A percentile compares a stretch with the other conserved stretches of the same genome.
Conservation (phyloP, 2,329 filamentous ascomycete genomes). For the Rosellinia necatrix region DNA sequence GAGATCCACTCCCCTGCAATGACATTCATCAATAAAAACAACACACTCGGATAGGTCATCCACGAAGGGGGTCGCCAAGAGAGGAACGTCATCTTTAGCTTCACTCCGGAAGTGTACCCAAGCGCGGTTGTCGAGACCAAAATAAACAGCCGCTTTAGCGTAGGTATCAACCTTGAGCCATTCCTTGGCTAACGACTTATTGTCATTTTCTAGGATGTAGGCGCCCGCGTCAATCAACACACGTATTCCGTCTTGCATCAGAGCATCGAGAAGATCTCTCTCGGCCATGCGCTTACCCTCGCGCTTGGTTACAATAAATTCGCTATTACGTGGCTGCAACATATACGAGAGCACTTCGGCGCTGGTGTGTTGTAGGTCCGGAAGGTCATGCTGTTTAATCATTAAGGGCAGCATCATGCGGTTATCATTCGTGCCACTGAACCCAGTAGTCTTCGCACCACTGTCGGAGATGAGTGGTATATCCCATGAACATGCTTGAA, state of each 20-base stretch:
- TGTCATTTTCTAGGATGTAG: constrained; percentile 66
- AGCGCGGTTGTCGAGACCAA: constrained; percentile 50
- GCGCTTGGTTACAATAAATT: constrained; percentile 46
- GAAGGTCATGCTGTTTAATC: constrained; percentile 64
- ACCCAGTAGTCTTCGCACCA: constrained; percentile 53
- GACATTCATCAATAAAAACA: constrained; percentile 61
- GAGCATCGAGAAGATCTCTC: constrained; percentile 46
- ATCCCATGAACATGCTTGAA: constrained; percentile 71
- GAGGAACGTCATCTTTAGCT: constrained; percentile 42
- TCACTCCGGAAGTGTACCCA: constrained; percentile 47
- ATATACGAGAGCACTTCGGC: constrained; percentile 65
- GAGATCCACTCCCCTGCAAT: constrained; percentile 65
- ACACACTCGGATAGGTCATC: constrained; percentile 46
- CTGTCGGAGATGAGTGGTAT: constrained; percentile 52
- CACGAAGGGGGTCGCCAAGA: constrained; percentile 58
- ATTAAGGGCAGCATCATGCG: constrained; percentile 61
- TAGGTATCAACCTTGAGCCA: constrained; percentile 50
- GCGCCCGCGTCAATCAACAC: constrained; percentile 69
- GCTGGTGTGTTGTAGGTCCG: constrained; percentile 60
- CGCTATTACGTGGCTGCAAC: constrained; percentile 54
- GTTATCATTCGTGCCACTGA: constrained; percentile 74
- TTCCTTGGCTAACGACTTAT: no score
- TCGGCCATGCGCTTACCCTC: constrained; percentile 49
- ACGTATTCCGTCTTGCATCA: constrained; percentile 6
- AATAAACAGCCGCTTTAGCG: constrained; percentile 58